Base-by-base conservation (phyloP, 2,329 filamentous ascomycete species). In the Alternaria atra region DNA sequence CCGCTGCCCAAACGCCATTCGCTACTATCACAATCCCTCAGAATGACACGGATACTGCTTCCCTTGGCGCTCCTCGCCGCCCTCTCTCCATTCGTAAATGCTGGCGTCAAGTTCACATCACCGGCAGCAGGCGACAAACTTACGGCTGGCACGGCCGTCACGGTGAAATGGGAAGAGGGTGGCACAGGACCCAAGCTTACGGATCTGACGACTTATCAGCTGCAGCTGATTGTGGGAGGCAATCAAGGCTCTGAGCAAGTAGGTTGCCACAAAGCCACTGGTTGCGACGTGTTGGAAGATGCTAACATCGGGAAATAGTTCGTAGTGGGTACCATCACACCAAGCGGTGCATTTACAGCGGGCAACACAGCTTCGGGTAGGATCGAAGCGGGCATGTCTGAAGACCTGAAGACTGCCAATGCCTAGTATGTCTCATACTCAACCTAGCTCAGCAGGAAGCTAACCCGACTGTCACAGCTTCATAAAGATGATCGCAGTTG, bases 181-280 rank as follows among this genome's bases (percentile, higher is more conserved):
- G 84, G 84, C 40, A 77, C 77, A 20, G 75, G 80, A 43, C 86
- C 87, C 2, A 71, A 78, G 3, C 73, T 88, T 35, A 71, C 82
- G 7, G 81, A 85, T 58, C 79, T 89, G 42, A 74, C 78, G 2
- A 80, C 81, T 17, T 91, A 88, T 74, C 80, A 85, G 61, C 75
- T 91, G 48, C 85, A 84, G 66, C 79, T 91, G 23, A 87, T 86
- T 69, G 84, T 86, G 6, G 89, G 89, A 55, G 86, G 87, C 46
- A 86, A 89, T 71, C 77, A 80, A 2, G 79, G 76, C 17, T 78
- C 75, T 55, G 79, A 80, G 60, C 80, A 83, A 79, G 82, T 87
- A 76, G 58, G 77, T 59, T n/a, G n/a, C 37, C 27, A 50, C 29
- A 58, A 44, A n/a, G 12, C 13, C 32, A 13, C 32, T 20, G 15